A percentile compares a stretch with the other conserved stretches of the same genome.
These are phyloP conservation scores for Euphorbia lathyris DNA, from an alignment of 345 rosid species.

Conservation along the genomic window DNA sequence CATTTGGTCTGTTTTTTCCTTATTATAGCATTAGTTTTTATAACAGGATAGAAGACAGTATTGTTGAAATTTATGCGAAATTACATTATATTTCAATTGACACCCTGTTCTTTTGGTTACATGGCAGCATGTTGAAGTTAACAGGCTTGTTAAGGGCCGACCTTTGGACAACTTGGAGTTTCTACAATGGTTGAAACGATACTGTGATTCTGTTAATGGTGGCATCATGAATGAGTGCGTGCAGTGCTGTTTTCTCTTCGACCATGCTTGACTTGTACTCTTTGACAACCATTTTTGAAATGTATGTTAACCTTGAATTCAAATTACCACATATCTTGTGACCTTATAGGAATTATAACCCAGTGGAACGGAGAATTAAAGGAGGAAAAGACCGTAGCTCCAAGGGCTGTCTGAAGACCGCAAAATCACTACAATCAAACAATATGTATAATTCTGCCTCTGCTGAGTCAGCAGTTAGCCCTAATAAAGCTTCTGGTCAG, in stretches of 20 bases:
- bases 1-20: background rate
- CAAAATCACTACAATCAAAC: conserved; percentile 79
- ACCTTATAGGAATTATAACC: conserved; percentile 73
- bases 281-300: background rate
- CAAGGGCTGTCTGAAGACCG: conserved; percentile 51
- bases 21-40: background rate
- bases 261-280: background rate
- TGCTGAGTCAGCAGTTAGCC: conserved; percentile 26
- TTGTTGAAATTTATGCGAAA: background rate
- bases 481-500: conserved; percentile 40
- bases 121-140: conserved; percentile 85
- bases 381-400: conserved; percentile 60
- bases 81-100: background rate
- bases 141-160: conserved; percentile 84
- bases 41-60: background rate
- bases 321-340: background rate
- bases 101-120: background rate
- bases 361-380: conserved; percentile 77
- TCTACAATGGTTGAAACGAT: conserved; percentile 92
- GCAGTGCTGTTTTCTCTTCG: conserved; percentile 5
- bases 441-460: conserved; percentile 42
- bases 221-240: conserved; percentile 93
- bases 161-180: conserved; percentile 98
- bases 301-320: background rate
- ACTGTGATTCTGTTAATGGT: conserved; percentile 92